Evolutionary conservation across 176 grass and related monocot genomes (phyloP), one percentile per base, ranked within the genome.

Genomic region (Aechmea fasciata): DNA sequence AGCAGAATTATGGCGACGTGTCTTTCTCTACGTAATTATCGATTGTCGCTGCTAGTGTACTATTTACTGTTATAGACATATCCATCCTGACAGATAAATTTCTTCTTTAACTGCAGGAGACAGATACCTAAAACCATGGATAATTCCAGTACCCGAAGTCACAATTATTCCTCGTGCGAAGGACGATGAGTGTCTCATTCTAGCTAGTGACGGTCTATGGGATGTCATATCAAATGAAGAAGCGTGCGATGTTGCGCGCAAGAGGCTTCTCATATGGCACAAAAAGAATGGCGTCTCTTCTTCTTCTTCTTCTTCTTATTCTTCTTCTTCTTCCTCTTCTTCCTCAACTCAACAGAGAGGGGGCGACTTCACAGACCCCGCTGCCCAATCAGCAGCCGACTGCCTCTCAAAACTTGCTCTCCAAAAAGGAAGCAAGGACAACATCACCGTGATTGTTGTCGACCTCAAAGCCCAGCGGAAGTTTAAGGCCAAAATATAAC

Each of bases 41-140:
- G 33, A 41, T 41, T 41, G 33, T 41, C 33, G 6, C 33, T 41
- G 33, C 33, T 41, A 41, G 33, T 41, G 5, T 41, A 7, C 33
- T 41, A 7, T 41, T 41, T 41, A 41, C 33, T 41, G 33, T 0
- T 41, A 41, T 7, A 41, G 33, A 41, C 33, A 41, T 41, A 41
- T 41, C 33, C 33, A 41, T 41, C 33, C 5, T 1, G 33, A 41
- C 4, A 6, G 33, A 41, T 6, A 9, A 5, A 20, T n/a, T n/a
- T 61, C 9, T 61, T 41, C 53, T 81, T 26, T 55, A 14, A 11
- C 23, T 77, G 73, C 88, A 94, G 90, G 88, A 49, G 88, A 96
- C 71, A 82, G 87, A 77, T 96, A 91, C 73, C 77, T 96, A 79
- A 96, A 96, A 80, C 91, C 91, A 75, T 91, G 91, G 87, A 96